A percentile compares a stretch with the other conserved stretches of the same genome.
phyloP scores from a whole-genome alignment of 2,329 filamentous ascomycete species.

The Ophiostoma fasciatum region DNA sequence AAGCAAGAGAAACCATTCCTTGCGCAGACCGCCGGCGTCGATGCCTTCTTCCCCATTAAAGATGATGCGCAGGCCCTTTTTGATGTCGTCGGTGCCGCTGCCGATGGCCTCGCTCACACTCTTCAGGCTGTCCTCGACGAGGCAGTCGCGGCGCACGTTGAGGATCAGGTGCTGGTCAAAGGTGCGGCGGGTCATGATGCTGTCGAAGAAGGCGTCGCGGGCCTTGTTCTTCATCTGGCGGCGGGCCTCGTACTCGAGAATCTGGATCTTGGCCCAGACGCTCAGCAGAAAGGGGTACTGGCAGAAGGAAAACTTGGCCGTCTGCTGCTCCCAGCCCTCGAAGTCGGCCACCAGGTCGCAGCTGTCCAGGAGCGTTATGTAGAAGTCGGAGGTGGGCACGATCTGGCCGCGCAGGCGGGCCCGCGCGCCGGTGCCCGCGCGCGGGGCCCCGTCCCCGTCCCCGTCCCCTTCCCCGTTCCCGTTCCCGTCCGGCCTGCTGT shows the following conservation, averaged over 20 bases:
- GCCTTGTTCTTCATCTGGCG: conserved; percentile 84
- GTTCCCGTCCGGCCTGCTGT: conserved; percentile 19
- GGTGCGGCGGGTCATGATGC: conserved; percentile 59
- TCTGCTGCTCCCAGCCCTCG: conserved; percentile 68
- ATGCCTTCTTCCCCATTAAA: conserved; percentile 84
- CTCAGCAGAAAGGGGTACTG: conserved; percentile 87
- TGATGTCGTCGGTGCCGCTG: conserved; percentile 68
- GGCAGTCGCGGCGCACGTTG: conserved; percentile 65
- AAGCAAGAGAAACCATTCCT: conserved; percentile 88
- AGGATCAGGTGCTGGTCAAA: conserved; percentile 67
- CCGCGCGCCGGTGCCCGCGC: conserved; percentile 25
- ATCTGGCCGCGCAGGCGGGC: conserved; percentile 43
- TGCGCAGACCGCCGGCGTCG: conserved; percentile 76
- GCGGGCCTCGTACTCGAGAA: conserved; percentile 74
- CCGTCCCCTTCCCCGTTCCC: conserved; percentile 14
- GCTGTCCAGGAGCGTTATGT: conserved; percentile 74
- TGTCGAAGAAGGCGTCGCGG: conserved; percentile 80
- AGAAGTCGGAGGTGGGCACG: conserved; percentile 71
- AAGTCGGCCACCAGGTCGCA: conserved; percentile 77
- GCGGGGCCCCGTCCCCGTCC: not conserved
- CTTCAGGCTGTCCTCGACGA: conserved; percentile 77
- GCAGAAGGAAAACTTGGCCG: conserved; percentile 69
- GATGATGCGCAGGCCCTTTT: conserved; percentile 74
- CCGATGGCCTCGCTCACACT: conserved; percentile 76
- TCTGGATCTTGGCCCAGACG: conserved; percentile 83